A percentile compares a stretch with the other conserved stretches of the same genome.
phyloP scores from a whole-genome alignment of 164 flowering plant genomes.

The Nelumbo lutea region DNA sequence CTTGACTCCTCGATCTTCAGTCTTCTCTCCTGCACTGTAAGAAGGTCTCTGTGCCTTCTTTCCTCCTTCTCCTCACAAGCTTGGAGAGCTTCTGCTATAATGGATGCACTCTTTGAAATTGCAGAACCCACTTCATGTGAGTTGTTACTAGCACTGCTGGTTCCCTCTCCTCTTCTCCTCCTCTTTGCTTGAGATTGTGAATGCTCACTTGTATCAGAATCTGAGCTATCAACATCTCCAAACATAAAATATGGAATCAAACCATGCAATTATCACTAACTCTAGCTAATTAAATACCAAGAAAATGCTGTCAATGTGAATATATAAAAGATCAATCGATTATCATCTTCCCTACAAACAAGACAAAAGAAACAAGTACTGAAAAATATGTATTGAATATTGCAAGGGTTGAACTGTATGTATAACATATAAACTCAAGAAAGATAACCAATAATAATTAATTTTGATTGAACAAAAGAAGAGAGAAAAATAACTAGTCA shows the following conservation, averaged over 20 bases:
- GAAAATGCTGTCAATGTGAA: neutral
- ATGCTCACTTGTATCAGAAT: slow-evolving; percentile 60
- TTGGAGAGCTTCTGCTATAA: slow-evolving; percentile 56
- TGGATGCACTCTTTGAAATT: slow-evolving; percentile 58
- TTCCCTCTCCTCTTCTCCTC: slow-evolving; percentile 36
- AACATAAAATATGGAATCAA: slow-evolving; percentile 18
- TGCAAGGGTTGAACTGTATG: too few relatives aligned
- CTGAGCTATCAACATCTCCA: slow-evolving; percentile 45
- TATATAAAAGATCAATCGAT: slow-evolving; percentile 4
- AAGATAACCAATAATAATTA: too few relatives aligned
- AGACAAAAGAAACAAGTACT: too few relatives aligned
- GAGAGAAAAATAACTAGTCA: too few relatives aligned
- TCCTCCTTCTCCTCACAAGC: slow-evolving; percentile 65
- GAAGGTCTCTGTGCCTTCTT: slow-evolving; percentile 54
- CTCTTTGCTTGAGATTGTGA: slow-evolving; percentile 63
- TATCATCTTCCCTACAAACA: slow-evolving; percentile 3
- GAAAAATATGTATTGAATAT: too few relatives aligned
- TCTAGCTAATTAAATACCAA: neutral
- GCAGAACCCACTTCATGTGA: slow-evolving; percentile 43
- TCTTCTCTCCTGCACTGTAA: slow-evolving; percentile 52
- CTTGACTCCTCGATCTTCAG: slow-evolving; percentile 59
- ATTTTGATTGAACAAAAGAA: too few relatives aligned
- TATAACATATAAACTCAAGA: too few relatives aligned
- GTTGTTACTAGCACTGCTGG: slow-evolving; percentile 11
- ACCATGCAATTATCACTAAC: slow-evolving; percentile 13